Conservation (phyloP, 345 rosid species). For the Nephelium lappaceum region DNA sequence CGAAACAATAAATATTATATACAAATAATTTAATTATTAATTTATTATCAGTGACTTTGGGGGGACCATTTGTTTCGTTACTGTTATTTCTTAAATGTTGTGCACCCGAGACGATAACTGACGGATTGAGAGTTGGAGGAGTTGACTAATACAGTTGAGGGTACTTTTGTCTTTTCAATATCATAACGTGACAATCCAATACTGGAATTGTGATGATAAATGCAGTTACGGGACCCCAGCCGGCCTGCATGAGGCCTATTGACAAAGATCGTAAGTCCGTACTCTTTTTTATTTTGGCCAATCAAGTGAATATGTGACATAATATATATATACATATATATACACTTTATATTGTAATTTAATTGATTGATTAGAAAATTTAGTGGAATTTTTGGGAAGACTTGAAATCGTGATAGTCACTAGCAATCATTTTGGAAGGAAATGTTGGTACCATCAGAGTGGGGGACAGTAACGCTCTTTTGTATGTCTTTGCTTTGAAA, state of each 20-base stretch:
- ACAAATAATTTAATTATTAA: not conserved
- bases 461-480: constrained; percentile 4
- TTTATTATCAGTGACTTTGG: constrained; percentile 3
- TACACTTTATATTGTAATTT: not conserved
- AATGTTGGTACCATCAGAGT: constrained; percentile 6
- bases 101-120: constrained; percentile 10
- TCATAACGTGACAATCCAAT: not conserved
- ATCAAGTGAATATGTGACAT: no score
- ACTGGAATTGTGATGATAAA: not conserved
- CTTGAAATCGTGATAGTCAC: not conserved
- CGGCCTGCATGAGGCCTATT: constrained; percentile 11
- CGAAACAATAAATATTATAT: not conserved
- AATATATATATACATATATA: not conserved
- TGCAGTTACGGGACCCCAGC: constrained; percentile 13
- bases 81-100: constrained; percentile 22
- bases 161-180: not conserved
- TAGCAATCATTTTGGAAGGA: not conserved
- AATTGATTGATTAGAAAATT: not conserved
- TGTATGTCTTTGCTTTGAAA: not conserved
- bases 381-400: not conserved
- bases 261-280: constrained; percentile 16
- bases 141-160: constrained; percentile 35
- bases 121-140: not conserved
- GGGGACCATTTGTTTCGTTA: constrained; percentile 23
- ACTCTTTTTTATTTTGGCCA: not conserved